Percentiles rank a stretch among this genome's conserved stretches.
Evolutionary conservation across 768 basidiomycete species (phyloP).

Genomic region (Agaricus blazei): DNA sequence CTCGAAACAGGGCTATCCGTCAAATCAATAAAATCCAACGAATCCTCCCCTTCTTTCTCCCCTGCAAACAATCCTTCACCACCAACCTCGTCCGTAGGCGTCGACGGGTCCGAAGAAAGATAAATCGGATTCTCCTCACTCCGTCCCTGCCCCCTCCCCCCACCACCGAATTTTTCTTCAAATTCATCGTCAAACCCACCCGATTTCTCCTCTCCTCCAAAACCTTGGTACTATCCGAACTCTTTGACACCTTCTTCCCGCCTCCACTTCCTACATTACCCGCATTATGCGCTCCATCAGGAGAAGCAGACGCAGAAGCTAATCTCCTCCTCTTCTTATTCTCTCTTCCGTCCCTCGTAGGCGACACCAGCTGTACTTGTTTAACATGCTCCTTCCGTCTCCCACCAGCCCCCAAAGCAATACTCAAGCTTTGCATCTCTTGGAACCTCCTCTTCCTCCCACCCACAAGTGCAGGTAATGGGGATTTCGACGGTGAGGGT

Average conservation of each 20-base stretch:
- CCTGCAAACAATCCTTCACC: background rate
- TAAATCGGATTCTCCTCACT: conserved; percentile 6
- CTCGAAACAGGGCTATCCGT: background rate
- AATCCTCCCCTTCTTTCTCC: background rate
- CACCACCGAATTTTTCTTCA: background rate
- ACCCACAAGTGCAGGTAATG: background rate
- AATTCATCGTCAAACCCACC: background rate
- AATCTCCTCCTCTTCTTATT: background rate
- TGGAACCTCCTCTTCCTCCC: conserved; percentile 7
- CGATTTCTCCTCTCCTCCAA: background rate
- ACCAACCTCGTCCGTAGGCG: background rate
- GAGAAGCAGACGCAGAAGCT: background rate
- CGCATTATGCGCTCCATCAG: background rate
- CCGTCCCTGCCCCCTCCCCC: background rate
- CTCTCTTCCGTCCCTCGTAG: too few species aligned
- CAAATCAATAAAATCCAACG: conserved; percentile 4
- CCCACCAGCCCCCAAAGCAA: background rate
- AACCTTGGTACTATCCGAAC: too few species aligned
- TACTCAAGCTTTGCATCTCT: background rate
- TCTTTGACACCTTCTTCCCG: background rate
- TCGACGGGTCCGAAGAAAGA: background rate
- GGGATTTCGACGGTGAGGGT: background rate
- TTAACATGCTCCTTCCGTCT: background rate
- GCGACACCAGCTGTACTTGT: background rate
- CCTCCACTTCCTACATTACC: background rate